Base-by-base conservation (phyloP, 192 early-diverging fungal species). In the Thamnidium elegans region DNA sequence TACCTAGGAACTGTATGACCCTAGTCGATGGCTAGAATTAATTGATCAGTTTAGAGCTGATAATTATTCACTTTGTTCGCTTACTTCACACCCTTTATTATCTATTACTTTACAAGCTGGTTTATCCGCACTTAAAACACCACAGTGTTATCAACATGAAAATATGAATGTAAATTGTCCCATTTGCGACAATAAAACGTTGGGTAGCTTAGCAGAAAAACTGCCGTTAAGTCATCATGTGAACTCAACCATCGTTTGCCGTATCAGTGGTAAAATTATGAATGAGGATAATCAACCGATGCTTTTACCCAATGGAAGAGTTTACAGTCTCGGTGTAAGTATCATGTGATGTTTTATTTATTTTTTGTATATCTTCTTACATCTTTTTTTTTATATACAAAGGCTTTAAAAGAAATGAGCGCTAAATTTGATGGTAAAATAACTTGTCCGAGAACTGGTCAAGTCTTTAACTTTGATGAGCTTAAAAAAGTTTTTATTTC, bases 231-330 rank as follows among this genome's bases (percentile, higher is more conserved):
- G 92, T 45, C 96, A 98, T 77, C 96, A 97, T 70, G 90, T 94
- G 52, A 97, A 97, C 79, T 95, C 92, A 1, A 93, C 87, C 42
- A 78, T 98, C 26, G 96, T 99, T 19, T 98, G 96, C 75, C 83
- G 92, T 13, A 86, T 98, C 23, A 88, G 88, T 26, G 94, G 94
- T 17, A 84, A 88, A 43, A 93, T 94, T 30, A 98, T 99, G 92
- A 88, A 97, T 72, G 96, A 94, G 71, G 86, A 95, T 74, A 99
- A 99, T 71, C 87, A 90, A 50, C 96, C 96, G 0, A 89, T 99
- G 91, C 84, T 90, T 3, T 77, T 98, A 55, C 96, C 95, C 19
- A 98, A 99, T 77, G 96, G 96, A 46, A 87, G 92, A 50, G 96
- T 97, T 10, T 99, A 99, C 72, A 95, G 92, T 7, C 76, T 76